Base-by-base conservation (phyloP, 1,139 yeast species). In the Oligophagozyma castellii region DNA sequence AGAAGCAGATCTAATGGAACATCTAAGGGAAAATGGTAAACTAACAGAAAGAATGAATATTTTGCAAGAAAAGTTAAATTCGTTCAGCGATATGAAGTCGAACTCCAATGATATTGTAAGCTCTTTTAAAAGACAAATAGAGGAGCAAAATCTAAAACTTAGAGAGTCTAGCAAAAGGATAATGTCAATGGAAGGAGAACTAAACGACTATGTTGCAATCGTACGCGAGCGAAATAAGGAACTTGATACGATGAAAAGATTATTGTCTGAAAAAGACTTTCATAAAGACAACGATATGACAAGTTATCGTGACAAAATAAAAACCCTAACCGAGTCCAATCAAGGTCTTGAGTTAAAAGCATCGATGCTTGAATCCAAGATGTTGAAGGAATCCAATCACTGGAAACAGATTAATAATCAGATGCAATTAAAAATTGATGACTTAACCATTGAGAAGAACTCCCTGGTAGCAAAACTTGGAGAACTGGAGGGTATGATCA, bases 161-260 rank as follows among this genome's bases (percentile, higher is more conserved):
- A 69, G 69, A 37, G 96, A 86, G 42, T 61, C 73, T 3, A 63
- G 64, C 19, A 61, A 62, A 31, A 65, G 70, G 37, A 61, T 70
- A 16, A 89, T 80, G 34, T 66, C 72, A 3, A 53, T 86, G 28
- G 86, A 80, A 41, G 94, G 83, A 35, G 95, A 86, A 44, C 55
- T 86, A 11, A 60, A 68, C 6, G 96, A 86, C 35, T 62, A 80
- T 4, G 68, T 83, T 36, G 66, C 69, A 25, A 63, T 73, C 51
- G 56, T 86, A 5, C 89, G 76, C 44, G 95, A 84, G 40, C 68
- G 93, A 37, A 71, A 77, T 1, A 63, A 86, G 28, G 96, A 89
- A 53, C 64, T 84, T 1, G 62, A 74, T 3, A 73, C 83, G 0
- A 67, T 83, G 55, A 66, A 93, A 39, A 61, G 81, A 36, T 53